A percentile compares a stretch with the other conserved stretches of the same genome.
Evolutionary conservation across 2,329 filamentous ascomycete genomes (phyloP).

Genomic region (Elsinoe australis): DNA sequence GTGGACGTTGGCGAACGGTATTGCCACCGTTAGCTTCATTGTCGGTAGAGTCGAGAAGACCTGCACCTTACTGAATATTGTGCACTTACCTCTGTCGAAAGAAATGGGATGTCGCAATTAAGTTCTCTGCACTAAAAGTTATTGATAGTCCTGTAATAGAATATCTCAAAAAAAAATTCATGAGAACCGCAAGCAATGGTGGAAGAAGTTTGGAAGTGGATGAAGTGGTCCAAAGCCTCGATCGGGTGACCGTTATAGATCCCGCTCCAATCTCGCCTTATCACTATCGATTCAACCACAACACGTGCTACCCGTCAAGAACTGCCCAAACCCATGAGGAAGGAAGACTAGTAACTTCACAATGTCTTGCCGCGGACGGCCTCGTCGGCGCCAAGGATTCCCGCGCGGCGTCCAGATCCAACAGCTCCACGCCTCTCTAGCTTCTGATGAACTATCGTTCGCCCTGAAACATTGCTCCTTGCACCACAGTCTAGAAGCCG

Average conservation of each 20-base stretch:
- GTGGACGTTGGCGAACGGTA: conserved; percentile 12
- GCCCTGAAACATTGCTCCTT: conserved; percentile 8
- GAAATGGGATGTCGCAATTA: no score
- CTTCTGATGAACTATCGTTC: conserved; percentile 2
- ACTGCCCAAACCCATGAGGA: neutral
- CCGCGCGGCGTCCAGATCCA: conserved; percentile 2
- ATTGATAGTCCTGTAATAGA: no score
- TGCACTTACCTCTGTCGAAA: no score
- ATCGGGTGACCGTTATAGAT: neutral
- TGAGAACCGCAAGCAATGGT: no score
- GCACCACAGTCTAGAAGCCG: conserved; percentile 4
- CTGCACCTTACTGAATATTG: no score
- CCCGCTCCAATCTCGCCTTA: conserved; percentile 14
- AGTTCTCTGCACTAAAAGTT: no score
- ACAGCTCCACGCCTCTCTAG: neutral
- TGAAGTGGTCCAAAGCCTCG: conserved; percentile 11
- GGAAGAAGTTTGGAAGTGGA: no score
- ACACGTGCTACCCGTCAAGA: conserved; percentile 14
- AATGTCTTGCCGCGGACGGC: neutral
- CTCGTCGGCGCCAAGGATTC: neutral
- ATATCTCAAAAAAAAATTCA: no score
- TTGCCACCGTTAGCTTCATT: conserved; percentile 13
- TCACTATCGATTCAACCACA: conserved; percentile 16
- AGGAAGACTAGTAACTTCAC: neutral
- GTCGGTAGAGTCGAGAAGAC: no score